Percentiles rank a stretch among this genome's conserved stretches.
Conservation (phyloP, 441 rosid genomes). For the Syzygium syzygioides region DNA sequence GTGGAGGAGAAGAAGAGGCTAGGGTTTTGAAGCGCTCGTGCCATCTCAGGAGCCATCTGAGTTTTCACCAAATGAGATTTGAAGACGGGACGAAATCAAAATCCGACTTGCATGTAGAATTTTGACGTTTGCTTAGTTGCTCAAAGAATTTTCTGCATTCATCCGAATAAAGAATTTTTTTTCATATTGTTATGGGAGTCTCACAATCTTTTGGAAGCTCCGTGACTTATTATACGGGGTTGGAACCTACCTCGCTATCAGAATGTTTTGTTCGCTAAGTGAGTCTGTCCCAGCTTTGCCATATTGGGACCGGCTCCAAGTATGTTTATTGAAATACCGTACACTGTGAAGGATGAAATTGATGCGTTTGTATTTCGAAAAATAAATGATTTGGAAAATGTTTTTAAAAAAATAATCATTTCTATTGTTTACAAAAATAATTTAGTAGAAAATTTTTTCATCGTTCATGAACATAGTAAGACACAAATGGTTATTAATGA, state of each 20-base stretch:
- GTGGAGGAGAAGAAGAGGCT: slow-evolving; percentile 50
- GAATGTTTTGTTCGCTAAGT: neutral
- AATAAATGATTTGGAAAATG: no score
- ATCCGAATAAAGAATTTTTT: neutral
- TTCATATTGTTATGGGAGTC: neutral
- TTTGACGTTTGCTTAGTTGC: neutral
- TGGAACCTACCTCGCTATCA: neutral
- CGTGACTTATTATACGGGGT: neutral
- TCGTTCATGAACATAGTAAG: no score
- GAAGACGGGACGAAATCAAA: neutral
- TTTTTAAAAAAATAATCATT: no score
- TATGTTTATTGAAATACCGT: neutral
- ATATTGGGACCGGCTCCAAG: neutral
- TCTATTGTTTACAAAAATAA: no score
- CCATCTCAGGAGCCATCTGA: neutral
- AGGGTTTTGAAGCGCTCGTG: slow-evolving; percentile 27
- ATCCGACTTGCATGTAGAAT: neutral
- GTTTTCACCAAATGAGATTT: neutral
- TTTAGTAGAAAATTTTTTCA: no score
- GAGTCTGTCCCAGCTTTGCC: neutral
- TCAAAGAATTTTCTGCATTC: neutral
- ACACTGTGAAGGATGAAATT: neutral
- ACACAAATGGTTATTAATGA: no score
- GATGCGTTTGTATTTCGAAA: no score
- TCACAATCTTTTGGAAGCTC: neutral